These are phyloP conservation scores for Coemansia sp. DNA, from an alignment of 371 early-diverging fungal species.

Conservation along the genomic window DNA sequence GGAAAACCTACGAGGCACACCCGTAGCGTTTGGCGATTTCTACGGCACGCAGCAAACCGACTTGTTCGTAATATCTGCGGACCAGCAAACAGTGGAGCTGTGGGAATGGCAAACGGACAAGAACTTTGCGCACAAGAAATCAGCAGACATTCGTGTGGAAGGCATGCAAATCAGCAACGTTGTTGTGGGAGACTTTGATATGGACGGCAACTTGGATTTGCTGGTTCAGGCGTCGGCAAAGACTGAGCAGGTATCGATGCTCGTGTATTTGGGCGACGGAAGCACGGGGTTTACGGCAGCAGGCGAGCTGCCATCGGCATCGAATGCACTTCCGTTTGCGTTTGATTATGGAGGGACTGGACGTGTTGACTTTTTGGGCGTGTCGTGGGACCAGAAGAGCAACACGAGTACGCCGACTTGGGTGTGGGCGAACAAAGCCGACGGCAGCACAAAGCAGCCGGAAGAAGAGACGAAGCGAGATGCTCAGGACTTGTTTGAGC, in stretches of 20 bases:
- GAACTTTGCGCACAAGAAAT: slow-evolving; percentile 41
- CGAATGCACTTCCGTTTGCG: slow-evolving; percentile 69
- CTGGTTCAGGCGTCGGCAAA: slow-evolving; percentile 66
- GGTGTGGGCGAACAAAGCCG: slow-evolving; percentile 24
- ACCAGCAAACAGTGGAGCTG: slow-evolving; percentile 63
- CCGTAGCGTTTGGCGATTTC: slow-evolving; percentile 83
- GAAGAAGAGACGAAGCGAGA: not conserved
- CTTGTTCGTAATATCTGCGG: slow-evolving; percentile 64
- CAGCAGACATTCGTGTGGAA: slow-evolving; percentile 32
- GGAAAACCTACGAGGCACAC: slow-evolving; percentile 64
- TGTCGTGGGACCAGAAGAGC: slow-evolving; percentile 13
- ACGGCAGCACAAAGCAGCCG: not conserved
- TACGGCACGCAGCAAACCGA: slow-evolving; percentile 89
- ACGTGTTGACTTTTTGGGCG: slow-evolving; percentile 74
- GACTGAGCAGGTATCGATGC: slow-evolving; percentile 60
- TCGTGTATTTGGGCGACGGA: slow-evolving; percentile 68
- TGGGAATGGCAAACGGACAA: slow-evolving; percentile 62
- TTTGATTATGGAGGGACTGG: slow-evolving; percentile 79
- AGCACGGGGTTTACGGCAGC: slow-evolving; percentile 61
- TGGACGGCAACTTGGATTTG: slow-evolving; percentile 82
- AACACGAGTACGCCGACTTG: slow-evolving; percentile 2
- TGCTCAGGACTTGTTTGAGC: slow-evolving; percentile 20
- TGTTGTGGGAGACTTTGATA: slow-evolving; percentile 81
- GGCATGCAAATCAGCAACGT: slow-evolving; percentile 65
- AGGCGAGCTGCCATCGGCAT: slow-evolving; percentile 56